Conservation (phyloP, 352 stramenopile genomes). For the Phytophthora foliorum region DNA sequence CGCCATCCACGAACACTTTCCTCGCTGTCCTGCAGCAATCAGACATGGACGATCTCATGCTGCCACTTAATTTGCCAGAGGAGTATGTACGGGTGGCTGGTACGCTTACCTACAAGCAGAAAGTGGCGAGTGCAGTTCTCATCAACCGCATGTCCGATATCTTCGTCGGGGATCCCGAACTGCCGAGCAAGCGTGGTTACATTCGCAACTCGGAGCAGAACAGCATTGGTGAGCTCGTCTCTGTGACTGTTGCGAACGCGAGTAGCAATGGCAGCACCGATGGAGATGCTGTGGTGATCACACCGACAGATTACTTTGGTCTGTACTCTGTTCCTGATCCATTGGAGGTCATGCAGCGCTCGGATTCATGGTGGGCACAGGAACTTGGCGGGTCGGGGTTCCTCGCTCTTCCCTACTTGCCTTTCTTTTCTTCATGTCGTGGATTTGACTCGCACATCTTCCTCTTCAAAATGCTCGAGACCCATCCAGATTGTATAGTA, state of each 20-base stretch:
- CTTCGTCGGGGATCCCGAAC: slow-evolving; percentile 87
- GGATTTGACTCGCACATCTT: slow-evolving; percentile 96
- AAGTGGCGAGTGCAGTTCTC: slow-evolving; percentile 86
- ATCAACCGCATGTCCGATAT: slow-evolving; percentile 94
- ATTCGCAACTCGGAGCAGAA: slow-evolving; percentile 77
- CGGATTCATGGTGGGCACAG: slow-evolving; percentile 81
- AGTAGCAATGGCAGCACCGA: slow-evolving; percentile 29
- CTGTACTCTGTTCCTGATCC: slow-evolving; percentile 58
- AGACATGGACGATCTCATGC: slow-evolving; percentile 86
- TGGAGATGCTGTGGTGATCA: slow-evolving; percentile 31
- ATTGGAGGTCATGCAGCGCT: slow-evolving; percentile 48
- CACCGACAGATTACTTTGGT: slow-evolving; percentile 66
- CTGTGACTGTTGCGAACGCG: slow-evolving; percentile 15
- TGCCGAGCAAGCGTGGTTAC: slow-evolving; percentile 61
- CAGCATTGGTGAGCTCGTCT: slow-evolving; percentile 42
- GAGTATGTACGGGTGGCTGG: slow-evolving; percentile 59
- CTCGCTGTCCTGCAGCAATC: slow-evolving; percentile 87
- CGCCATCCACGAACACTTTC: slow-evolving; percentile 72
- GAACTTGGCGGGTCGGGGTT: slow-evolving; percentile 71
- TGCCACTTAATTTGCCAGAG: slow-evolving; percentile 96
- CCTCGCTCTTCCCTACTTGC: slow-evolving; percentile 95
- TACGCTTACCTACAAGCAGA: slow-evolving; percentile 61
- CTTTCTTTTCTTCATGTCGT: slow-evolving; percentile 97
- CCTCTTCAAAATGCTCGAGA: slow-evolving; percentile 95
- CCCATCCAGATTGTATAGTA: slow-evolving; percentile 93